phyloP scores from a whole-genome alignment of 169 alveolate species.

The Plasmodium cynomolgi region DNA sequence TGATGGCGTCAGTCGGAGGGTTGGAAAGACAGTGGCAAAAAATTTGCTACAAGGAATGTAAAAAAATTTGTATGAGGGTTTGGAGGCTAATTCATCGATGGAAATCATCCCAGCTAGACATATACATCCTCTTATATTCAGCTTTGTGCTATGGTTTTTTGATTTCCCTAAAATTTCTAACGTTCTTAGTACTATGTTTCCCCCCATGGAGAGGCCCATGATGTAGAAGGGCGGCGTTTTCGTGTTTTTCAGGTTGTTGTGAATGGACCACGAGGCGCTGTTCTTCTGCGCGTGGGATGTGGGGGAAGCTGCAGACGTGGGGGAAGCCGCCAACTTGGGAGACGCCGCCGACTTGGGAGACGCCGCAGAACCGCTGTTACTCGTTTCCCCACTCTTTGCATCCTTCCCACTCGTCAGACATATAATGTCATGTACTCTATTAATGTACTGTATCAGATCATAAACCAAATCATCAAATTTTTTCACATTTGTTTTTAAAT shows the following conservation, averaged over 20 bases:
- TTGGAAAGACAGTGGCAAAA: slow-evolving; percentile 52
- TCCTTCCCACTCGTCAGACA: slow-evolving; percentile 9
- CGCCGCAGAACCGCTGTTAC: neutral
- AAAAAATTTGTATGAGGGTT: slow-evolving; percentile 29
- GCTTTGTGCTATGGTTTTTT: slow-evolving; percentile 23
- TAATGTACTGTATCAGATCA: slow-evolving; percentile 81
- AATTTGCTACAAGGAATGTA: slow-evolving; percentile 54
- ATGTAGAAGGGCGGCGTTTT: slow-evolving; percentile 73
- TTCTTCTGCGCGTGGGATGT: neutral
- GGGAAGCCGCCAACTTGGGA: neutral
- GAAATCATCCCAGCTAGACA: slow-evolving; percentile 82
- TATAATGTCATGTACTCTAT: slow-evolving; percentile 63
- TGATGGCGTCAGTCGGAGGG: slow-evolving; percentile 20
- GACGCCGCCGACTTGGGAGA: neutral
- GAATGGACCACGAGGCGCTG: neutral
- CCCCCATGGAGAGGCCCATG: slow-evolving; percentile 85
- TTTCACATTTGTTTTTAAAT: slow-evolving; percentile 48
- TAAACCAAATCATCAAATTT: slow-evolving; percentile 78
- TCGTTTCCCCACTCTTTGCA: neutral
- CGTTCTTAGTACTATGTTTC: slow-evolving; percentile 77
- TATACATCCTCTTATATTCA: slow-evolving; percentile 78
- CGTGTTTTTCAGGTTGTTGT: slow-evolving; percentile 25
- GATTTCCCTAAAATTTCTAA: slow-evolving; percentile 69
- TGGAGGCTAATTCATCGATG: slow-evolving; percentile 47
- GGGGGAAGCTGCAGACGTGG: neutral